Conservation (phyloP, 2,329 filamentous ascomycete genomes). For the Trichoderma oligosporum region DNA sequence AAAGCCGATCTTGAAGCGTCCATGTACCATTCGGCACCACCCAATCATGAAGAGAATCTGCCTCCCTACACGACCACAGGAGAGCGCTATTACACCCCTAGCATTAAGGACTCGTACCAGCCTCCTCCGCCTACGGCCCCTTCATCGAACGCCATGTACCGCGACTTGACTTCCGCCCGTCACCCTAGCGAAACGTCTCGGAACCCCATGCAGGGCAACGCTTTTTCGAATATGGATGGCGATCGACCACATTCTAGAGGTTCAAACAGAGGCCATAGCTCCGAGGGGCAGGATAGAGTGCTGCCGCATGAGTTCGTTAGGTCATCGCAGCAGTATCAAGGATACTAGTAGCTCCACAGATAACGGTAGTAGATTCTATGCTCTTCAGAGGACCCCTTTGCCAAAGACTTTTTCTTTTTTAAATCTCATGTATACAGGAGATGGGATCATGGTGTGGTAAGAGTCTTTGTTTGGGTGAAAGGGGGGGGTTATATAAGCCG, state of each 20-base stretch:
- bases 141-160: neutral
- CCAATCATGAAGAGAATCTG: conserved; percentile 37
- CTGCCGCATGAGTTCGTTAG: conserved; percentile 6
- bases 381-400: neutral
- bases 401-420: neutral
- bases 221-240: conserved; percentile 36
- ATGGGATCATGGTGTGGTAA: neutral
- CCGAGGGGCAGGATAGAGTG: neutral
- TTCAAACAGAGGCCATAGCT: neutral
- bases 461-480: neutral
- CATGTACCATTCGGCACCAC: conserved; percentile 42
- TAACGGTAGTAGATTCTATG: neutral
- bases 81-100: conserved; percentile 31
- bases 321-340: conserved; percentile 3
- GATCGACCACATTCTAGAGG: conserved; percentile 18
- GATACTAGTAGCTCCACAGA: neutral
- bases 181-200: conserved; percentile 32
- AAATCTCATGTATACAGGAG: neutral
- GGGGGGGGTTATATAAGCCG: neutral
- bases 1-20: conserved; percentile 37
- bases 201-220: conserved; percentile 39
- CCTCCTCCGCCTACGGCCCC: neutral
- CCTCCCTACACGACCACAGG: conserved; percentile 30
- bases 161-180: conserved; percentile 4
- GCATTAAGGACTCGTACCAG: conserved; percentile 22